Evolutionary conservation across 768 basidiomycete genomes (phyloP), one percentile per base, ranked within the genome.

Genomic region (Imleria badia): DNA sequence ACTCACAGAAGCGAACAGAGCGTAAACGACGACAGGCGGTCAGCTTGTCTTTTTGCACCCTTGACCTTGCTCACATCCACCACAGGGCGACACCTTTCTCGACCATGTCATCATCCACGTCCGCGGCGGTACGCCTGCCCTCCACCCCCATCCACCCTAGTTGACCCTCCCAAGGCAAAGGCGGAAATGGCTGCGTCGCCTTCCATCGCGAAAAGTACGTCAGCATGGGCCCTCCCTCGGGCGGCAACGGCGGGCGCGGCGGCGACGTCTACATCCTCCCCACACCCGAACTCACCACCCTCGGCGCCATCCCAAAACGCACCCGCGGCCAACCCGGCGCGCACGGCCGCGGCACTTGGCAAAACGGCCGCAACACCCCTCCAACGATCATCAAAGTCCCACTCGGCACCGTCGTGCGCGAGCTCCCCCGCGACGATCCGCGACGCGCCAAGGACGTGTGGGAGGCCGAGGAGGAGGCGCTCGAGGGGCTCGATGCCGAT

Each of bases 131-230:
- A 62, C 57, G 78, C 58, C 53, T 15, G 13, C 15, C 23, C 13
- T 39, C 8, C 46, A 7, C n/a, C 10, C 22, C 34, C 54, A 22
- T 36, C 30, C 20, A 14, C 23, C 34, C 51, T 58, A 2, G 58
- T 4, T 26, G 6, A 26, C 8, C 22, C 34, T 12, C 41, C 42
- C 48, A 61, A 90, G 94, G 94, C 15, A 84, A 81, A 63, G 95
- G 95, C 19, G 96, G 96, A 0, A 78, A 92, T 52, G 96, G 96
- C 22, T 91, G 94, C 58, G 91, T 89, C 22, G 94, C 96, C 6
- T 97, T 98, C 63, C 89, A 94, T 64, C 85, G 92, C 53, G 93
- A 96, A 73, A 91, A 92, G 66, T 93, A 81, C 71, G 83, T 83
- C 52, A 82, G 87, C 1, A 81, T 84, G 56, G 92, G 93, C 0